A percentile compares a stretch with the other conserved stretches of the same genome.
These are phyloP conservation scores for Aegle marmelos DNA, from an alignment of 345 rosid genomes.

Conservation along the genomic window DNA sequence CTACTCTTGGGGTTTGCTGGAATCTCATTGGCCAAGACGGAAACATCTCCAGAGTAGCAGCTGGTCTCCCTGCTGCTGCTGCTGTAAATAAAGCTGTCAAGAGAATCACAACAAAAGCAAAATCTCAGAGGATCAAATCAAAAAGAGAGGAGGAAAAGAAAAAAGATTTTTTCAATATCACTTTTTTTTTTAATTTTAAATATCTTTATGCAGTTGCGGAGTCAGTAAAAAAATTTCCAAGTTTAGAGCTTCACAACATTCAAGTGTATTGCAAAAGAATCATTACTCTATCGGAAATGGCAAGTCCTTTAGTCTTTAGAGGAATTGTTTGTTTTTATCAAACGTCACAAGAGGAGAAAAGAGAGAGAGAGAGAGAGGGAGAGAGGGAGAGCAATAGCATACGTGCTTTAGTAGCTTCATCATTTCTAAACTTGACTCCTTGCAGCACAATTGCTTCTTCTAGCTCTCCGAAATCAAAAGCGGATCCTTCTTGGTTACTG, in stretches of 20 bases:
- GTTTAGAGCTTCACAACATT: constrained; percentile 71
- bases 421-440: constrained; percentile 77
- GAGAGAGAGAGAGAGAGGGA: constrained; percentile 17
- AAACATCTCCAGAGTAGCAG: constrained; percentile 99
- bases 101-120: constrained; percentile 34
- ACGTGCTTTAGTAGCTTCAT: constrained; percentile 74
- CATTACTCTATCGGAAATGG: constrained; percentile 63
- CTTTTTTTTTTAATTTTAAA: too few species aligned
- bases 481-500: constrained; percentile 79
- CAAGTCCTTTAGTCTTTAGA: constrained; percentile 16
- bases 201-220: constrained; percentile 37
- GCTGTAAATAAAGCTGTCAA: constrained; percentile 77
- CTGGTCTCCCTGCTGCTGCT: constrained; percentile 56
- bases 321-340: constrained; percentile 48
- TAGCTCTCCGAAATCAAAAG: constrained; percentile 95
- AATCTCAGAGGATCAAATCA: constrained; percentile 25
- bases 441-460: constrained; percentile 96
- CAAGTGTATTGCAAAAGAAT: constrained; percentile 49
- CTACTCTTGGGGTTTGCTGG: constrained; percentile 86
- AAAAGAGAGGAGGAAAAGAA: too few species aligned
- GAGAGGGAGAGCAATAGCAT: constrained; percentile 22
- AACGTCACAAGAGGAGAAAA: constrained; percentile 51
- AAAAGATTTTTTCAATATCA: too few species aligned
- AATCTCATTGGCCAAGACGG: constrained; percentile 99
- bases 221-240: constrained; percentile 45